phyloP scores from a whole-genome alignment of 2,329 filamentous ascomycete species.

The Calonectria henricotiae region DNA sequence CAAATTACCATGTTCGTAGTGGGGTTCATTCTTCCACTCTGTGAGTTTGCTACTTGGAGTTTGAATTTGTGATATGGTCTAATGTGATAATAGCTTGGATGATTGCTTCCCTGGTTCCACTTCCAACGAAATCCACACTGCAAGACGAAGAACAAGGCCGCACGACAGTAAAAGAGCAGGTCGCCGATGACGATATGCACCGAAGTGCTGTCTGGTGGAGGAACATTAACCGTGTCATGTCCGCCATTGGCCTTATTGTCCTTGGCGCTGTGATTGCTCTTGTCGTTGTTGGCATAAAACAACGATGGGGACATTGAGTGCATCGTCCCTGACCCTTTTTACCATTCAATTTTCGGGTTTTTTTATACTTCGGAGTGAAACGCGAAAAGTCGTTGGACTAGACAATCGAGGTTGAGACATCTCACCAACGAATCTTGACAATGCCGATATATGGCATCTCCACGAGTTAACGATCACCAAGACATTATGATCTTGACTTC shows the following conservation, averaged over 20 bases:
- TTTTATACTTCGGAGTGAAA: conserved; percentile 38
- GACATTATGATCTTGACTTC: conserved; percentile 46
- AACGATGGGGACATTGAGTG: conserved; percentile 62
- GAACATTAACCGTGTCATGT: conserved; percentile 73
- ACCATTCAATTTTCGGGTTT: background rate
- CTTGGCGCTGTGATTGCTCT: conserved; percentile 69
- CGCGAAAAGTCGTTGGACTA: conserved; percentile 37
- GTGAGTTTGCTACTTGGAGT: conserved; percentile 62
- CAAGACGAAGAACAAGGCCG: conserved; percentile 68
- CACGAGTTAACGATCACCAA: conserved; percentile 50
- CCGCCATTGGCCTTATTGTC: conserved; percentile 70
- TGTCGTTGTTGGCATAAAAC: conserved; percentile 67
- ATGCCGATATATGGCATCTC: conserved; percentile 48
- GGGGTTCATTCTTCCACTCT: conserved; percentile 84
- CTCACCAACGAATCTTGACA: conserved; percentile 30
- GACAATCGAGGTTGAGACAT: conserved; percentile 38
- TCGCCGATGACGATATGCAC: conserved; percentile 64
- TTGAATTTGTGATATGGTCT: conserved; percentile 8
- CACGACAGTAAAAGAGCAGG: conserved; percentile 57
- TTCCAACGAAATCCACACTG: conserved; percentile 73
- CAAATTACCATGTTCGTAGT: conserved; percentile 83
- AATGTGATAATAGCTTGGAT: conserved; percentile 77
- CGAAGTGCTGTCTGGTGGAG: conserved; percentile 74
- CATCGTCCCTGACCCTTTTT: background rate
- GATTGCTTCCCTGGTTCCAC: conserved; percentile 81